A percentile compares a stretch with the other conserved stretches of the same genome.
Evolutionary conservation across 805 yeast species (phyloP).

Genomic region (Debaryomyces tyrocola): DNA sequence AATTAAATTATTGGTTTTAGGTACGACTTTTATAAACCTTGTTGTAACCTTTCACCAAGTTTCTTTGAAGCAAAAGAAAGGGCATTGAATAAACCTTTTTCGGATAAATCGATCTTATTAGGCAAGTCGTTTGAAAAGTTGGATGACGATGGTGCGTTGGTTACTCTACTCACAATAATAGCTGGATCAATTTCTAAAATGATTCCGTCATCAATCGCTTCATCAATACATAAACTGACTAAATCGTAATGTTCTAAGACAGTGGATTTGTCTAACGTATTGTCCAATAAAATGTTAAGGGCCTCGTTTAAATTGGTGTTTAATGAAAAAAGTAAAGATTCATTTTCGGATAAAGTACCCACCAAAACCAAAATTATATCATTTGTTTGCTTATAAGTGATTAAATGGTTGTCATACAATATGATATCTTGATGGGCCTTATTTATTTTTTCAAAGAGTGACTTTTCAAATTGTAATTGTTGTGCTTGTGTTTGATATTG

Average conservation of each 20-base stretch:
- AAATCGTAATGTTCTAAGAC: constrained; percentile 82
- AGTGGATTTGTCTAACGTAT: constrained; percentile 73
- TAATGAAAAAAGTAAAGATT: constrained; percentile 71
- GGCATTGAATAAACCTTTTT: constrained; percentile 78
- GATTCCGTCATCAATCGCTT: constrained; percentile 90
- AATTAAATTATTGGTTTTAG: neutral
- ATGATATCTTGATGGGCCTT: constrained; percentile 80
- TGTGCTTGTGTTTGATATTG: constrained; percentile 50
- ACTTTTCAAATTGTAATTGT: constrained; percentile 76
- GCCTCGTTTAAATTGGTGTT: constrained; percentile 80
- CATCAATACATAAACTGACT: constrained; percentile 85
- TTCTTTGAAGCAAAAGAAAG: constrained; percentile 86
- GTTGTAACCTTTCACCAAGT: constrained; percentile 46
- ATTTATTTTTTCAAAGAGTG: constrained; percentile 71
- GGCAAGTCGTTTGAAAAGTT: constrained; percentile 52
- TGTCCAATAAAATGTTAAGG: constrained; percentile 69
- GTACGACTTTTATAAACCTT: constrained; percentile 31
- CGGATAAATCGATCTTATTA: constrained; percentile 61
- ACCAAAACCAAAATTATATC: constrained; percentile 74
- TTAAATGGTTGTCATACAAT: constrained; percentile 73
- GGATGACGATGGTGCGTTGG: constrained; percentile 66
- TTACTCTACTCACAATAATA: constrained; percentile 84
- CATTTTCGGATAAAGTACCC: constrained; percentile 82
- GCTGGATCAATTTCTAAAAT: constrained; percentile 87
- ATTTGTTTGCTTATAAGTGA: constrained; percentile 82